Evolutionary conservation across 2,329 filamentous ascomycete species (phyloP).

Genomic region (Didymellaceae sp.): DNA sequence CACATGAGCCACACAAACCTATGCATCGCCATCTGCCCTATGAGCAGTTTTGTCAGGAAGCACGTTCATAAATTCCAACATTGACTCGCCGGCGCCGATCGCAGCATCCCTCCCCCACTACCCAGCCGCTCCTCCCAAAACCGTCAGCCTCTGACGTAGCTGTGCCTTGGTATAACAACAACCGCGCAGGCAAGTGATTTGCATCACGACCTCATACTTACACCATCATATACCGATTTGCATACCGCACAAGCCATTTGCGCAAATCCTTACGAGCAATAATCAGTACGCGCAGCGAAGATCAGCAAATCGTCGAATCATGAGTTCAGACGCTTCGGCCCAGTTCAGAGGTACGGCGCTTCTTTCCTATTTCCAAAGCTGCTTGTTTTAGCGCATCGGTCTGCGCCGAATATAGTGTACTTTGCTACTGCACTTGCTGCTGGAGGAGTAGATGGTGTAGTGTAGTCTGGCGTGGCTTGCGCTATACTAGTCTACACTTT

Average conservation of each 20-base stretch:
- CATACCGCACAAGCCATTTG: not conserved
- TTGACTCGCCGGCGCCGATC: not conserved
- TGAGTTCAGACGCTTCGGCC: conserved; percentile 2
- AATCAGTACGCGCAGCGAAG: not conserved
- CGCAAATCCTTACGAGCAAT: not conserved
- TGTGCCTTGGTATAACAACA: conserved; percentile 2
- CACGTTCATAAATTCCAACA: too few species aligned
- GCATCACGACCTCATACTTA: conserved; percentile 8
- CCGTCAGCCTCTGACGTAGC: conserved; percentile 9
- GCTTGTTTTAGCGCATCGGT: not conserved
- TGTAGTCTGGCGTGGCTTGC: not conserved
- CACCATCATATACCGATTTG: not conserved
- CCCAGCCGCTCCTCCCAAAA: not conserved
- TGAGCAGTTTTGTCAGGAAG: too few species aligned
- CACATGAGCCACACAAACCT: too few species aligned
- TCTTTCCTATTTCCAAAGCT: not conserved
- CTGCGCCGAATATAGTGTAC: not conserved
- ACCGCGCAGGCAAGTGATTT: not conserved
- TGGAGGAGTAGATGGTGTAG: not conserved
- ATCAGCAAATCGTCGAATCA: conserved; percentile 4
- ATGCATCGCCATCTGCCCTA: too few species aligned
- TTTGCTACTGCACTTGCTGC: not conserved
- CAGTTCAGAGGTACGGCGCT: conserved; percentile 12
- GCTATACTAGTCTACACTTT: conserved; percentile 6
- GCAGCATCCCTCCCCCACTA: not conserved